Conservation (phyloP, 2,329 filamentous ascomycete species). For the Nothopassalora personata region DNA sequence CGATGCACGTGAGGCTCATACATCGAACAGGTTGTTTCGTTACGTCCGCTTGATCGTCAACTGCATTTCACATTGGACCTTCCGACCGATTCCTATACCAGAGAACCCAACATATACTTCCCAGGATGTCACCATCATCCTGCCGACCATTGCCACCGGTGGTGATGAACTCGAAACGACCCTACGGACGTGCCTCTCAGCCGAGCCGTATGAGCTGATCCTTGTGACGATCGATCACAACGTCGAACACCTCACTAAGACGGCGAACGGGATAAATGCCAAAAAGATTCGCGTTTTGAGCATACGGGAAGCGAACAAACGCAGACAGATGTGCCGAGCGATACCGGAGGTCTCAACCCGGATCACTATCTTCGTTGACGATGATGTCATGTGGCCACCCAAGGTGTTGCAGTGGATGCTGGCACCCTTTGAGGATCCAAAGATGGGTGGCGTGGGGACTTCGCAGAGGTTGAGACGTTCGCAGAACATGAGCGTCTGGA, state of each 20-base stretch:
- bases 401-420: slow-evolving; percentile 87
- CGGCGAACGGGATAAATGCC: slow-evolving; percentile 54
- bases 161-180: slow-evolving; percentile 80
- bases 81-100: slow-evolving; percentile 78
- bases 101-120: slow-evolving; percentile 73
- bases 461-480: slow-evolving; percentile 79
- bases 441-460: slow-evolving; percentile 85
- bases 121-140: slow-evolving; percentile 86
- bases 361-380: slow-evolving; percentile 89
- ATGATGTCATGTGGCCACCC: slow-evolving; percentile 87
- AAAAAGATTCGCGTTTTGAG: slow-evolving; percentile 68
- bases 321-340: slow-evolving; percentile 85
- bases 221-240: slow-evolving; percentile 84
- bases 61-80: slow-evolving; percentile 76
- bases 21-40: slow-evolving; percentile 65
- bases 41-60: slow-evolving; percentile 84
- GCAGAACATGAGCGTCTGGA: slow-evolving; percentile 63
- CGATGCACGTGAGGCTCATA: slow-evolving; percentile 25
- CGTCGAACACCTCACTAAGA: slow-evolving; percentile 48
- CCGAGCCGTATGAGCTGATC: slow-evolving; percentile 66
- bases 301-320: slow-evolving; percentile 86
- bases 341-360: slow-evolving; percentile 77
- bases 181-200: slow-evolving; percentile 68
- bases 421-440: slow-evolving; percentile 79
- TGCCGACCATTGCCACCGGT: slow-evolving; percentile 84